phyloP scores from a whole-genome alignment of 225 moss, liverwort and hornwort genomes.

The Marchantia paleacea region DNA sequence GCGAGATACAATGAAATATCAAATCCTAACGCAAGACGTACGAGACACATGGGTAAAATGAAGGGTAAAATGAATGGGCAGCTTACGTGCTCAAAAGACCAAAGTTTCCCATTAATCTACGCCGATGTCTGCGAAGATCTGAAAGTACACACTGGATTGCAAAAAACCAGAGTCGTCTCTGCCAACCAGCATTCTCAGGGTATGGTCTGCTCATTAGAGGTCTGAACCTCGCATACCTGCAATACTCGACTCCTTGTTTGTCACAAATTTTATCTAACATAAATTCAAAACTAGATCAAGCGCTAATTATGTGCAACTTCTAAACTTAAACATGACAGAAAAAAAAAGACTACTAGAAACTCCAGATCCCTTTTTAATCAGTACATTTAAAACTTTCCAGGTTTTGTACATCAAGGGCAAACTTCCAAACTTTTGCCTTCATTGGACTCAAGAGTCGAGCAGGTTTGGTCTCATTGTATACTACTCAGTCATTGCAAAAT shows the following conservation, averaged over 20 bases:
- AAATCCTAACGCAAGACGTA: background rate
- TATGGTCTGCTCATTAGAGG: constrained; percentile 56
- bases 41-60: background rate
- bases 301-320: no score
- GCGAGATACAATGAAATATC: background rate
- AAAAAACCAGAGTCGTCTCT: constrained; percentile 69
- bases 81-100: constrained; percentile 71
- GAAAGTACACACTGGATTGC: constrained; percentile 86
- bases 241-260: background rate
- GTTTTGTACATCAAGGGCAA: no score
- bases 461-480: no score
- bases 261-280: background rate
- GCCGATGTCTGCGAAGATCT: constrained; percentile 74
- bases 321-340: no score
- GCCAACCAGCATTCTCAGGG: constrained; percentile 52
- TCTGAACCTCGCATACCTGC: constrained; percentile 80
- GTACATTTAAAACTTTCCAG: no score
- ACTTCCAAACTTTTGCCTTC: no score
- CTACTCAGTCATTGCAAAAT: no score
- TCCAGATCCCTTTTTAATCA: no score
- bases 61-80: background rate
- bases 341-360: no score
- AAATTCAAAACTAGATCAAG: background rate
- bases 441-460: no score
- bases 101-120: constrained; percentile 62